Base-by-base conservation (phyloP, 306 rosid species). In the Fragaria nilgerrensis region DNA sequence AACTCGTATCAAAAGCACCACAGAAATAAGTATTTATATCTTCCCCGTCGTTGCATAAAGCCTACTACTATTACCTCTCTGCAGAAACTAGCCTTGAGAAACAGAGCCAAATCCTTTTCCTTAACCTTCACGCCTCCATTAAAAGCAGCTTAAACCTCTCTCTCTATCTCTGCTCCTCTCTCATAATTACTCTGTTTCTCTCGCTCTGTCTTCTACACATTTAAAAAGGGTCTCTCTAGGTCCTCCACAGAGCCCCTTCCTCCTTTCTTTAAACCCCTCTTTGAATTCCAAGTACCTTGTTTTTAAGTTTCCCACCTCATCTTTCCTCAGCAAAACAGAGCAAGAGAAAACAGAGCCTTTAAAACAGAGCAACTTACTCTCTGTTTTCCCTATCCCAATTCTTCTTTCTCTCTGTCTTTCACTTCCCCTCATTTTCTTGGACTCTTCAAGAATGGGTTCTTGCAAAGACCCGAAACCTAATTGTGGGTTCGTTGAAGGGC, bases 101-200 rank as follows among this genome's bases (percentile, higher is more conserved):
- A 72, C 49, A 80, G 77, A 85, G 88, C 85, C 86, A 86, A 86
- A 89, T 89, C 91, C 80, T 87, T 93, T 84, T 84, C 78, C 96
- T 85, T 89, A 70, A 78, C 84, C 81, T 83, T 90, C 89, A 94
- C 96, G 95, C 93, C 89, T 86, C 90, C 82, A 82, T 82, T 85
- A 80, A 70, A 68, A 9, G 45, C 25, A 9, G 45, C 25, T 65
- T 65, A 37, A 72, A 17, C 73, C 2, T 29, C 27, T 12, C 68
- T 78, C 77, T 43, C 25, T 44, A 45, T 58, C 77, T 79, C 32
- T 9, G 62, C 27, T 27, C 58, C 37, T 41, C 62, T 34, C 80
- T 80, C 63, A 75, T 67, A 37, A 75, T 65, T 58, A 50, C 77
- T 73, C 76, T 65, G 8, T 67, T 27, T 37, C 16, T 68, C 74